Evolutionary conservation across 108 stramenopile species (phyloP).

Genomic region (Poteriospumella lacustris): DNA sequence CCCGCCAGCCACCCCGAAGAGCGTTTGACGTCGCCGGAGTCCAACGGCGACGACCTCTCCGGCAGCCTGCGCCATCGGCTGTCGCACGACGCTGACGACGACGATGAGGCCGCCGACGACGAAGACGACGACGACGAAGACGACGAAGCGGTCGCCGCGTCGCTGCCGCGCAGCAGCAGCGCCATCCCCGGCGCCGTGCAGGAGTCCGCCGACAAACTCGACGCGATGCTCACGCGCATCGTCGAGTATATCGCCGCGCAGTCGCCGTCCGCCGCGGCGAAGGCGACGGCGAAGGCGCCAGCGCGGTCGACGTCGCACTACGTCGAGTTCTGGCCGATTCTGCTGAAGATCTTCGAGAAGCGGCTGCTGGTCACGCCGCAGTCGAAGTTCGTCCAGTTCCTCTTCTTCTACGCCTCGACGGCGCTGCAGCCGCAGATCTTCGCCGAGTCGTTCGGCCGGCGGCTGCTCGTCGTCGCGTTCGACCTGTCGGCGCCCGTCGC

Average conservation of each 20-base stretch:
- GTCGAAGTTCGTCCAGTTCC: slow-evolving; percentile 90
- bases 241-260: slow-evolving; percentile 53
- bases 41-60: too few species aligned
- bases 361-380: slow-evolving; percentile 79
- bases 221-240: slow-evolving; percentile 55
- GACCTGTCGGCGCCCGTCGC: background rate
- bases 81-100: too few species aligned
- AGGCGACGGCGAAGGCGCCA: background rate
- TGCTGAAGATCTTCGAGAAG: slow-evolving; percentile 64
- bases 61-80: too few species aligned
- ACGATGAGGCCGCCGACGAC: slow-evolving; percentile 27
- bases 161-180: too few species aligned
- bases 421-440: background rate
- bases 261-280: background rate
- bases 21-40: too few species aligned
- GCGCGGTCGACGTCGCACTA: background rate
- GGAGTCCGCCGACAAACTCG: slow-evolving; percentile 60
- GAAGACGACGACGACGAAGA: slow-evolving; percentile 33
- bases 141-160: background rate
- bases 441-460: background rate
- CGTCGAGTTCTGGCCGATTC: too few species aligned
- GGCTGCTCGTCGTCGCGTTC: background rate
- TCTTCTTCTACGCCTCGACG: slow-evolving; percentile 61
- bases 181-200: too few species aligned
- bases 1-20: too few species aligned